phyloP scores from a whole-genome alignment of 257 asterid species.

The Nicotiana tomentosiformis region DNA sequence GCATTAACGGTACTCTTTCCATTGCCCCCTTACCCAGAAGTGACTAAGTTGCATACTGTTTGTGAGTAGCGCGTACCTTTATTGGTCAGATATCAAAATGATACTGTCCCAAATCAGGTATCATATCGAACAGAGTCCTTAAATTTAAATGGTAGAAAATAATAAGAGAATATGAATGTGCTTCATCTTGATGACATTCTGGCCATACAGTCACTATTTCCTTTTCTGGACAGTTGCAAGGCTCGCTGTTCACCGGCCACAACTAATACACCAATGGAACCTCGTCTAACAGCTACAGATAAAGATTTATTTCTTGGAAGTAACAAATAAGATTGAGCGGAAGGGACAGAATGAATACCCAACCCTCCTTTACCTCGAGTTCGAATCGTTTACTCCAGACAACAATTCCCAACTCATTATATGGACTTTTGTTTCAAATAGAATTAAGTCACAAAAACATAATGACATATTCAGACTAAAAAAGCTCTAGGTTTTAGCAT shows the following conservation, averaged over 20 bases:
- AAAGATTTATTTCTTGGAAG: not conserved
- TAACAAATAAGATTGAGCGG: not conserved
- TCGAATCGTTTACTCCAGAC: not conserved
- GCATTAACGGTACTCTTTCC: not conserved
- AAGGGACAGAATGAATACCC: not conserved
- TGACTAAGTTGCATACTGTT: not conserved
- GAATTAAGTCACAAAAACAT: not conserved
- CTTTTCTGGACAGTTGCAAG: not conserved
- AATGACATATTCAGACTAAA: not conserved
- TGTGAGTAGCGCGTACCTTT: not conserved
- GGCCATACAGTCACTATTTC: not conserved
- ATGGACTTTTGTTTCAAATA: not conserved
- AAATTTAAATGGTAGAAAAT: not conserved
- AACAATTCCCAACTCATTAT: not conserved
- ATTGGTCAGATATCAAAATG: not conserved
- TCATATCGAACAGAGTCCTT: not conserved
- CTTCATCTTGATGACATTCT: not conserved
- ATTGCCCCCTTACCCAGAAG: not conserved
- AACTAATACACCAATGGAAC: not conserved
- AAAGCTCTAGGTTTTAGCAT: not conserved
- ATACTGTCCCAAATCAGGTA: not conserved
- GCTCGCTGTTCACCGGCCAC: not conserved
- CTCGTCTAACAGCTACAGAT: not conserved
- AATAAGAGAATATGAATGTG: not conserved
- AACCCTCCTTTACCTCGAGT: not conserved